Percentiles rank a stretch among this genome's conserved stretches.
phyloP scores from a whole-genome alignment of 1,139 yeast species.

The Yamadazyma membranifaciens region DNA sequence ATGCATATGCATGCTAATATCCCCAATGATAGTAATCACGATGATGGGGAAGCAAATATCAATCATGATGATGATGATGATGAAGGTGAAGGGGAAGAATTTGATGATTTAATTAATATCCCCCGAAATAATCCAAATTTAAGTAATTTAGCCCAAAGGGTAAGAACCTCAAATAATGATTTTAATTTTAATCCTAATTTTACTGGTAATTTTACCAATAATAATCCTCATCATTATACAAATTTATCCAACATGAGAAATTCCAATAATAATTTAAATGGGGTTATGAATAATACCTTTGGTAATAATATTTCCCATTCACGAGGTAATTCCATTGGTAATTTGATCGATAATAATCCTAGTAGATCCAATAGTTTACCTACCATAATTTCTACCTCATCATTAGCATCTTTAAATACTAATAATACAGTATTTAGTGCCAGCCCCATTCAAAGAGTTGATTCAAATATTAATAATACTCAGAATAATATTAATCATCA shows the following conservation, averaged over 20 bases:
- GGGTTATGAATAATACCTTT: not conserved
- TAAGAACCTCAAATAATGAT: slow-evolving; percentile 2
- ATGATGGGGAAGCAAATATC: not conserved
- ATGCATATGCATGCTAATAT: not conserved
- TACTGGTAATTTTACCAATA: not conserved
- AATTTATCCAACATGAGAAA: not conserved
- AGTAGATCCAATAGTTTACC: slow-evolving; percentile 7
- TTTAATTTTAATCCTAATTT: slow-evolving; percentile 4
- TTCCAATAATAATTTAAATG: not conserved
- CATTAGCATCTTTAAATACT: slow-evolving; percentile 8
- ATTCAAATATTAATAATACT: not conserved
- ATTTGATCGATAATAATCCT: not conserved
- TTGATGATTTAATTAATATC: slow-evolving; percentile 3
- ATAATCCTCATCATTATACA: not conserved
- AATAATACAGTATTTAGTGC: slow-evolving; percentile 7
- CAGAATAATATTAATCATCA: not conserved
- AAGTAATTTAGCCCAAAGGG: slow-evolving; percentile 4
- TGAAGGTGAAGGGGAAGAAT: not conserved
- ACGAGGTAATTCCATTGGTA: not conserved
- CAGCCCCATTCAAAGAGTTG: not conserved
- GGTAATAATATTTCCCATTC: not conserved
- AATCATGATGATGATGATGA: not conserved
- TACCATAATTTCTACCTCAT: slow-evolving; percentile 7
- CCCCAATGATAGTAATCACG: not conserved
- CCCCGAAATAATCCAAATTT: slow-evolving; percentile 3